Evolutionary conservation across 2,329 filamentous ascomycete species (phyloP), one percentile per base, ranked within the genome.

Genomic region (Claviceps africana): DNA sequence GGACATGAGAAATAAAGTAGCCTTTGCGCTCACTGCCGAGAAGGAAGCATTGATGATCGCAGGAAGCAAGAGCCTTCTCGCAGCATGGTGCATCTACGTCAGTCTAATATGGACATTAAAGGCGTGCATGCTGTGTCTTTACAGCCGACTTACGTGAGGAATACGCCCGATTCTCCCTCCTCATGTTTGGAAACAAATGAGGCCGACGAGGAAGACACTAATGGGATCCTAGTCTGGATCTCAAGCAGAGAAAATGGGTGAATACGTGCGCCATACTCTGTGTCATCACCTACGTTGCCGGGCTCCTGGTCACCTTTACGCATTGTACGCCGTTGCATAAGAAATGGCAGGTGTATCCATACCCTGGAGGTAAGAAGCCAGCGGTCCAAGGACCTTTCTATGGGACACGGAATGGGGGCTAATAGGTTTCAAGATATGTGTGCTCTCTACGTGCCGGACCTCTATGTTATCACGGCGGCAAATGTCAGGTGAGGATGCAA

Each of bases 21-120:
- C 63, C 31, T 61, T 61, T 15, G 53, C 58, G 1, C 52, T 72
- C 45, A 61, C 61, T 1, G 55, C 61, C 1, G 56, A 61, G 10
- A 55, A 69, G 39, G 64, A 65, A 6, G 48, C 48, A 1, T 59
- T 54, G 31, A 55, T 64, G 0, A 61, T 61, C 19, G 59, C 64
- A 37, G 70, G 70, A 2, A 69, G 57, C 4, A 66, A 66, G 15
- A 64, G 60, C 49, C 59, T 66, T 22, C 50, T 66, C 42, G 62
- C 65, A 2, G 67, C 67, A 11, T 73, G 70, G 70, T 63, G 64
- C 45, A 64, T 66, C 50, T 72, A 72, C 51, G 62, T 69, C 7
- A 66, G 65, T 4, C 56, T 72, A 17, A 71, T 72, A 19, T 72
- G 70, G 67, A 57, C 62, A 47, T 59, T 73, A 25, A 72, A 73